A percentile compares a stretch with the other conserved stretches of the same genome.
phyloP scores from a whole-genome alignment of 2,329 filamentous ascomycete species.

The Epicoccum sorghinum region DNA sequence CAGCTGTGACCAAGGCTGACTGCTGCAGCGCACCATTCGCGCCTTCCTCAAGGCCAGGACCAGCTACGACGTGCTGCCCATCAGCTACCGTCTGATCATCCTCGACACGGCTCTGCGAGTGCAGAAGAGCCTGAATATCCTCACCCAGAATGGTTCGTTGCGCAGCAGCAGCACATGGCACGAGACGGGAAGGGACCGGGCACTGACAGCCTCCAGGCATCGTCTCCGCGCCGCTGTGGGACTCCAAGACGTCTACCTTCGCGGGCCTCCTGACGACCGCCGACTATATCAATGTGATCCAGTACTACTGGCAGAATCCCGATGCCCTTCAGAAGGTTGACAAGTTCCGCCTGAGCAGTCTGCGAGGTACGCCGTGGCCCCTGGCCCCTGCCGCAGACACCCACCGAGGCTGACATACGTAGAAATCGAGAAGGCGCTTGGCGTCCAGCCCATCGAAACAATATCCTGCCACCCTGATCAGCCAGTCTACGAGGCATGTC shows the following conservation, averaged over 20 bases:
- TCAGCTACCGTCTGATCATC: conserved; percentile 94
- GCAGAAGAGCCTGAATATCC: conserved; percentile 94
- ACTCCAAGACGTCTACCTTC: conserved; percentile 90
- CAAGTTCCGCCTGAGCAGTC: conserved; percentile 88
- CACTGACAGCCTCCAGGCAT: conserved; percentile 68
- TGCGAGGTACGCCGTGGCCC: conserved; percentile 69
- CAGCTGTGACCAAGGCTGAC: conserved; percentile 16
- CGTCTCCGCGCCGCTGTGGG: conserved; percentile 96
- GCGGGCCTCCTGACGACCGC: conserved; percentile 93
- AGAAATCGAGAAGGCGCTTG: conserved; percentile 96
- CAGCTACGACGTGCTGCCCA: conserved; percentile 95
- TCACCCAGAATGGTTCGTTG: conserved; percentile 85
- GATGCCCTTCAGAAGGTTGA: conserved; percentile 89
- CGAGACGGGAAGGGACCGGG: background rate
- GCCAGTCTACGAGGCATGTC: conserved; percentile 93
- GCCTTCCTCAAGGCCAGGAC: conserved; percentile 96
- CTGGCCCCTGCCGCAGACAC: background rate
- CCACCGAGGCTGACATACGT: conserved; percentile 19
- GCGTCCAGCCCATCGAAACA: conserved; percentile 88
- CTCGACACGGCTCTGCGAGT: conserved; percentile 95
- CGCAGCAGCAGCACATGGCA: background rate
- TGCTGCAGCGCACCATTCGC: conserved; percentile 74
- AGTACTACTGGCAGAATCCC: conserved; percentile 98
- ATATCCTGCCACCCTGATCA: conserved; percentile 91
- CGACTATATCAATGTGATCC: conserved; percentile 98